These are phyloP conservation scores for Mrakia blollopis DNA, from an alignment of 768 basidiomycete species.

Conservation along the genomic window DNA sequence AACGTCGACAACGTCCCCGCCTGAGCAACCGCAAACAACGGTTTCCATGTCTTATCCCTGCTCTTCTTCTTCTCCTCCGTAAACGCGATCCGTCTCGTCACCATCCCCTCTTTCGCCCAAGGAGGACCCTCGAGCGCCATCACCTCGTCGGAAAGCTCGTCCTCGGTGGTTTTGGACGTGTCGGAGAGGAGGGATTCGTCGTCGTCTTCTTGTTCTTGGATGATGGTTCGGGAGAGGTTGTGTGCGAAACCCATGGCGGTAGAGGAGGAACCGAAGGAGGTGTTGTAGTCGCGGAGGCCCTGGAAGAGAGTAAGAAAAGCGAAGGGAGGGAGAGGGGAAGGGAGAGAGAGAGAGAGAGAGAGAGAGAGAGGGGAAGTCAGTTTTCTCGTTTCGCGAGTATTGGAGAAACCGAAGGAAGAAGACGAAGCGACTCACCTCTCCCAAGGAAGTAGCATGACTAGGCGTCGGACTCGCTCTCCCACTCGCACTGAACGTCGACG, in stretches of 20 bases:
- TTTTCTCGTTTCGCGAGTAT: no score
- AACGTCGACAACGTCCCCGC: slow-evolving; percentile 95
- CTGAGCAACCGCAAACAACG: slow-evolving; percentile 93
- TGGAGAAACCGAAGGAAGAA: no score
- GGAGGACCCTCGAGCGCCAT: slow-evolving; percentile 90
- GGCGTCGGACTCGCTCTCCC: slow-evolving; percentile 92
- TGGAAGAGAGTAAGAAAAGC: neutral
- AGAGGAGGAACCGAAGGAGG: slow-evolving; percentile 40
- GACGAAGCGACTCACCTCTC: slow-evolving; percentile 51
- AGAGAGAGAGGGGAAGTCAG: neutral
- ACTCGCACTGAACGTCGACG: slow-evolving; percentile 66
- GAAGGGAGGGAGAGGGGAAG: neutral
- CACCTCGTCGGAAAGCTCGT: slow-evolving; percentile 80
- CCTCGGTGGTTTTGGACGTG: slow-evolving; percentile 58
- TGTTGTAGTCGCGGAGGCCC: neutral
- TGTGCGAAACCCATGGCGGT: slow-evolving; percentile 94
- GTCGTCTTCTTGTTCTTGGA: slow-evolving; percentile 89
- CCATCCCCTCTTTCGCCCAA: slow-evolving; percentile 98
- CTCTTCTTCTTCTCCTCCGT: slow-evolving; percentile 76
- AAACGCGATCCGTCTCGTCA: slow-evolving; percentile 92
- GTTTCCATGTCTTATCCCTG: slow-evolving; percentile 84
- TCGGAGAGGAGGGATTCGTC: slow-evolving; percentile 70
- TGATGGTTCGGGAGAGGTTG: slow-evolving; percentile 92
- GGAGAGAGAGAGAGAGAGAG: neutral
- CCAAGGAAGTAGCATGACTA: slow-evolving; percentile 81